phyloP scores from a whole-genome alignment of 2,329 filamentous ascomycete species.

The Rutstroemia sp. region DNA sequence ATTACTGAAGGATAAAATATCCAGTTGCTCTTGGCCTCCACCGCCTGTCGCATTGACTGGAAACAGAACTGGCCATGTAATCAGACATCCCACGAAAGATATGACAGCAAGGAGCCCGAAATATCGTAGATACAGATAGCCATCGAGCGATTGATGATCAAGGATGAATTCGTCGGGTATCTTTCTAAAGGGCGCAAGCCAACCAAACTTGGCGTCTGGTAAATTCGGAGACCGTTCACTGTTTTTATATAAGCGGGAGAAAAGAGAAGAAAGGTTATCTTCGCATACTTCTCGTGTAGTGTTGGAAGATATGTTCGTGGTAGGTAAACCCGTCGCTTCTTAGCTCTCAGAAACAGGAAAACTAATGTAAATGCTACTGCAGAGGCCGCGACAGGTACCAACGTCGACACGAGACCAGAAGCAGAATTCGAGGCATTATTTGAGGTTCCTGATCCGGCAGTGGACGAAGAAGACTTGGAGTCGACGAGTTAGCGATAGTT shows the following conservation, averaged over 20 bases:
- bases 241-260: constrained; percentile 8
- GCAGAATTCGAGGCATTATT: constrained; percentile 13
- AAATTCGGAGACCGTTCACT: constrained; percentile 52
- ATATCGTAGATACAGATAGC: constrained; percentile 84
- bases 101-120: constrained; percentile 70
- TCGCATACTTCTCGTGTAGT: constrained; percentile 34
- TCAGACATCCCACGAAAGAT: constrained; percentile 70
- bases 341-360: constrained; percentile 42
- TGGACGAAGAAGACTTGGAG: background rate
- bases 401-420: constrained; percentile 39
- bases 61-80: constrained; percentile 75
- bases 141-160: constrained; percentile 84
- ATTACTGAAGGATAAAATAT: constrained; percentile 76
- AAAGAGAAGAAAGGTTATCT: background rate
- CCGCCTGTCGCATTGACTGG: constrained; percentile 83
- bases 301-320: constrained; percentile 46
- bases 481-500: background rate
- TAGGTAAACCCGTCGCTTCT: constrained; percentile 41
- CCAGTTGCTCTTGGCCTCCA: constrained; percentile 55
- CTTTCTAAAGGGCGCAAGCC: constrained; percentile 58
- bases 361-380: constrained; percentile 34
- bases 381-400: constrained; percentile 38
- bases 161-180: constrained; percentile 70
- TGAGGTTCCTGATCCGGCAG: background rate
- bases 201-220: constrained; percentile 54